Conservation (phyloP, 2,329 filamentous ascomycete genomes). For the Teratosphaeria viscida region DNA sequence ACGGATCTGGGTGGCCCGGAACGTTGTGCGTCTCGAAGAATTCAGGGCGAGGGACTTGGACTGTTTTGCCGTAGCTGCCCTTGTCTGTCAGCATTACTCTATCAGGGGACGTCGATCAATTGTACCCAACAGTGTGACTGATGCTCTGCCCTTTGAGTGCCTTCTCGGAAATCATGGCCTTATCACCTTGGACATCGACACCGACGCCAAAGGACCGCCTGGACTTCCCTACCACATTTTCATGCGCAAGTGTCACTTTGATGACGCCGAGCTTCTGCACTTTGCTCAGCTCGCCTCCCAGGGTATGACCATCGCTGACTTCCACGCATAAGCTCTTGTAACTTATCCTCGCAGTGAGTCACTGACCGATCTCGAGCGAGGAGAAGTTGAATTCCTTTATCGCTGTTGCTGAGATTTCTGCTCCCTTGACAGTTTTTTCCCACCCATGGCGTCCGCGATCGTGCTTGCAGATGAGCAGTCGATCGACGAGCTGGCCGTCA, state of each 20-base stretch:
- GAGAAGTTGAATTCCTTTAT: neutral
- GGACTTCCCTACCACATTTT: neutral
- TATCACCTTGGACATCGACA: neutral
- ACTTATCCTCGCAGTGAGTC: neutral
- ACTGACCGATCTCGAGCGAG: neutral
- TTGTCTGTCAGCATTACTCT: neutral
- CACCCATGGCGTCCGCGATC: neutral
- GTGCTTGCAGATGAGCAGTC: neutral
- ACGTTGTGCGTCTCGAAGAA: neutral
- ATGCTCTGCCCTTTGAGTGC: neutral
- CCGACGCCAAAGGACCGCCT: neutral
- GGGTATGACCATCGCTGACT: neutral
- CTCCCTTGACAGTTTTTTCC: neutral
- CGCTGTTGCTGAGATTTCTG: neutral
- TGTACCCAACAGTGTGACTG: neutral
- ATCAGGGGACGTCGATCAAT: neutral
- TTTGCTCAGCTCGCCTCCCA: neutral
- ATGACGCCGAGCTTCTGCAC: neutral
- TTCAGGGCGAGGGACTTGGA: neutral
- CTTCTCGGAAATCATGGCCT: neutral
- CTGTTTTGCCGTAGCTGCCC: neutral
- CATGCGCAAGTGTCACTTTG: neutral
- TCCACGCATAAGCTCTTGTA: neutral
- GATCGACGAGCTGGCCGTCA: constrained; percentile 6
- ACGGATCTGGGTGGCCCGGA: neutral